Conservation (phyloP, 2,329 filamentous ascomycete species). For the Talaromyces sp. region DNA sequence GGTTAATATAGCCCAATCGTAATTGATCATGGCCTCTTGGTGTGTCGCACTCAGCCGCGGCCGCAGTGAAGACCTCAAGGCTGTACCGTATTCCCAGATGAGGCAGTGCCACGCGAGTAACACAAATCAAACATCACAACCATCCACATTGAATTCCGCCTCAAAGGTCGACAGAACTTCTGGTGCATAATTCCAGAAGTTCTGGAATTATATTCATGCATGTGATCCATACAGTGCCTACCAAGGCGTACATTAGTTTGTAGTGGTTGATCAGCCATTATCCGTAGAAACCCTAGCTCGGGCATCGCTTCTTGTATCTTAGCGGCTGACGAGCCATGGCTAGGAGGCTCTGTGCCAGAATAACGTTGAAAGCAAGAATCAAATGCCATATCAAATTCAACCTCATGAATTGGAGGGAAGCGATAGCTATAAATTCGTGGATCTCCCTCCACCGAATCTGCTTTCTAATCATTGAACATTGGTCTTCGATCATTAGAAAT, state of each 20-base stretch:
- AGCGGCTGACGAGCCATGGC: neutral
- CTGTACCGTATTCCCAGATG: neutral
- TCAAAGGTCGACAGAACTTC: neutral
- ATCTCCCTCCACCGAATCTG: neutral
- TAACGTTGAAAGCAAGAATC: too few species aligned
- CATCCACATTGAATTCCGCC: neutral
- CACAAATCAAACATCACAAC: neutral
- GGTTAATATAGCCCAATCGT: neutral
- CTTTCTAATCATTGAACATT: neutral
- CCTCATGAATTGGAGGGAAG: neutral
- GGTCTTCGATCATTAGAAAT: neutral
- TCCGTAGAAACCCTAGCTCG: neutral
- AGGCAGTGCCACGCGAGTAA: neutral
- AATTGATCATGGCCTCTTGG: neutral
- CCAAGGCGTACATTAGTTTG: neutral
- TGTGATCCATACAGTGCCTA: neutral
- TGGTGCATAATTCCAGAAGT: too few species aligned
- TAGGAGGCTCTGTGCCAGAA: neutral
- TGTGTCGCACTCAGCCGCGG: neutral
- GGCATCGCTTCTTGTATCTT: neutral
- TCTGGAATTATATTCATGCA: neutral
- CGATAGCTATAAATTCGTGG: neutral
- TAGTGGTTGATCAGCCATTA: neutral
- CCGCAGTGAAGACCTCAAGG: neutral
- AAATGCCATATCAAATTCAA: neutral